A percentile compares a stretch with the other conserved stretches of the same genome.
These are phyloP conservation scores for Tricholomella constricta DNA, from an alignment of 768 basidiomycete species.

Conservation along the genomic window DNA sequence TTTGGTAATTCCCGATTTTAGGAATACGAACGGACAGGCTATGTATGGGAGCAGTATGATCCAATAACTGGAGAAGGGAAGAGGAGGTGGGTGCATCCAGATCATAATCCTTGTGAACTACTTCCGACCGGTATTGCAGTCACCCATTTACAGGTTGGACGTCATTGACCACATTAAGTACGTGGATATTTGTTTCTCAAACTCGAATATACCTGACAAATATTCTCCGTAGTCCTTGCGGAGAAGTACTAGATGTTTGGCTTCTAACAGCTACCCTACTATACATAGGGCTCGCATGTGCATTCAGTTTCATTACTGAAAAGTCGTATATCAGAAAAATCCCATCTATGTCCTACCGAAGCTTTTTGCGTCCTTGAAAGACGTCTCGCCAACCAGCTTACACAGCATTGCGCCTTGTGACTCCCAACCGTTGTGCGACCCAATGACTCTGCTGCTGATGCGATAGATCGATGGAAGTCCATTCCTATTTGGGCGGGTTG, in stretches of 20 bases:
- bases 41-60: slow-evolving; percentile 98
- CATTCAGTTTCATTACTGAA: too few relatives aligned
- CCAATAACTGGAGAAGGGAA: slow-evolving; percentile 78
- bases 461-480: slow-evolving; percentile 35
- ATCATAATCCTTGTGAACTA: not conserved
- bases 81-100: slow-evolving; percentile 61
- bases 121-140: slow-evolving; percentile 39
- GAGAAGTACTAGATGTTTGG: slow-evolving; percentile 28
- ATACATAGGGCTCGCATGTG: too few relatives aligned
- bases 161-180: slow-evolving; percentile 84
- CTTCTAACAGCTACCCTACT: too few relatives aligned
- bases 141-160: slow-evolving; percentile 99
- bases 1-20: slow-evolving; percentile 26
- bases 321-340: too few relatives aligned
- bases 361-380: too few relatives aligned
- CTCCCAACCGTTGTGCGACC: too few relatives aligned
- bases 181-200: slow-evolving; percentile 33
- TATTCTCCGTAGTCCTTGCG: slow-evolving; percentile 24
- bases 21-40: slow-evolving; percentile 93
- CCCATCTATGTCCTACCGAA: too few relatives aligned
- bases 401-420: too few relatives aligned
- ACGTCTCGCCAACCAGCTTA: too few relatives aligned
- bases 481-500: slow-evolving; percentile 32
- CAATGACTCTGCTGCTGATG: slow-evolving; percentile 49
- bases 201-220: not conserved